Evolutionary conservation across 495 filamentous ascomycete genomes (phyloP), one percentile per base, ranked within the genome.

Genomic region (Trichoderma erinaceum): DNA sequence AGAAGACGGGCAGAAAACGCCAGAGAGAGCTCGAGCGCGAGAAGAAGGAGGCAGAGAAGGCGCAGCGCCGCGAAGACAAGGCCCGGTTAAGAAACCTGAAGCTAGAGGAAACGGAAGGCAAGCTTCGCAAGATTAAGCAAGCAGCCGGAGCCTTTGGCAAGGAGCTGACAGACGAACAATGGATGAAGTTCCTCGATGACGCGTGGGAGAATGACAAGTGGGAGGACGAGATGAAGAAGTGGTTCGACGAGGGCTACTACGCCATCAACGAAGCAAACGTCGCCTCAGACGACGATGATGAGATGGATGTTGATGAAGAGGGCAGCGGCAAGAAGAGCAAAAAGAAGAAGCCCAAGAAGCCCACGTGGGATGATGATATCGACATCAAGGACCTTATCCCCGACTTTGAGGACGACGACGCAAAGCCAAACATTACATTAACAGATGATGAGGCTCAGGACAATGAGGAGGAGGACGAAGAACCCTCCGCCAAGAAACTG

Each of bases 281-380:
- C 15, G 74, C 74, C 32, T 82, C 75, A n/a, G 82, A 83, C 25
- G 77, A 70, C 1, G 70, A 71, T 1, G 73, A 74, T 16, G 50
- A 21, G 25, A 61, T 61, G 56, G 56, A 61, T 25, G 56, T 61
- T 3, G 56, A 61, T 18, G 56, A 21, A 21, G 56, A 32, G 27
- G 73, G 68, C 3, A 76, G 23, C 13, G 72, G 64, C 29, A 70
- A 70, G 29, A 74, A 70, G 66, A 86, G 85, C 72, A 81, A 79
- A 70, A 85, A 83, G 70, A 87, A 85, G 69, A 87, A 86, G 68
- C 78, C 85, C 21, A 95, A 92, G 82, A 99, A 99, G 82, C 95
- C 95, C 23, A 91, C 88, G 67, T 99, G 93, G 91, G 90, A 96
- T 68, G 92, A 97, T 71, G 95, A 99, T 73, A 97, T 98, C 72